Evolutionary conservation across 164 flowering plant genomes (phyloP).

Genomic region (Dillenia suffruticosa): DNA sequence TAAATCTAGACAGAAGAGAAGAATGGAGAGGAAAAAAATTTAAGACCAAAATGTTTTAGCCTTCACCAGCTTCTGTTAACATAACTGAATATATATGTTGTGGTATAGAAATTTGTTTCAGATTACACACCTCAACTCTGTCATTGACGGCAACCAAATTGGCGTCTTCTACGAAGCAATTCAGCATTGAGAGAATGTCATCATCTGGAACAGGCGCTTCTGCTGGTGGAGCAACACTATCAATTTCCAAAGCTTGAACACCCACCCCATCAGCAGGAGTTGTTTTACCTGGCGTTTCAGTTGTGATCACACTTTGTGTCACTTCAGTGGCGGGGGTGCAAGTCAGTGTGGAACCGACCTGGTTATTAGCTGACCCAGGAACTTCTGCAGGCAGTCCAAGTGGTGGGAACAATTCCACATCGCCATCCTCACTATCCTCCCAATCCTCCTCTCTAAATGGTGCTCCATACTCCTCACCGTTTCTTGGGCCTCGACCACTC

Average conservation of each 20-base stretch:
- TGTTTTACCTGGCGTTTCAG: slow-evolving; percentile 11
- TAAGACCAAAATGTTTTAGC: background rate
- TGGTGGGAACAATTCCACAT: slow-evolving; percentile 3
- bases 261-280: background rate
- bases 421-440: slow-evolving; percentile 31
- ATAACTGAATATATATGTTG: too few species aligned
- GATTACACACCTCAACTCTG: slow-evolving; percentile 15
- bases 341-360: slow-evolving; percentile 1
- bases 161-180: slow-evolving; percentile 4
- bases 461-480: slow-evolving; percentile 86
- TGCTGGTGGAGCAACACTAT: too few species aligned
- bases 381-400: background rate
- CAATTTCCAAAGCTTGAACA: too few species aligned
- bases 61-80: too few species aligned
- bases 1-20: background rate
- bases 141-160: background rate
- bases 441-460: slow-evolving; percentile 83
- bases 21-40: background rate
- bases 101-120: background rate
- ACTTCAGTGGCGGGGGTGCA: slow-evolving; percentile 1
- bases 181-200: slow-evolving; percentile 8
- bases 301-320: slow-evolving; percentile 3
- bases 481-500: slow-evolving; percentile 78
- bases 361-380: background rate
- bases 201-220: slow-evolving; percentile 2